Base-by-base conservation (phyloP, 805 yeast genomes). In the Candida sakaeoensis region DNA sequence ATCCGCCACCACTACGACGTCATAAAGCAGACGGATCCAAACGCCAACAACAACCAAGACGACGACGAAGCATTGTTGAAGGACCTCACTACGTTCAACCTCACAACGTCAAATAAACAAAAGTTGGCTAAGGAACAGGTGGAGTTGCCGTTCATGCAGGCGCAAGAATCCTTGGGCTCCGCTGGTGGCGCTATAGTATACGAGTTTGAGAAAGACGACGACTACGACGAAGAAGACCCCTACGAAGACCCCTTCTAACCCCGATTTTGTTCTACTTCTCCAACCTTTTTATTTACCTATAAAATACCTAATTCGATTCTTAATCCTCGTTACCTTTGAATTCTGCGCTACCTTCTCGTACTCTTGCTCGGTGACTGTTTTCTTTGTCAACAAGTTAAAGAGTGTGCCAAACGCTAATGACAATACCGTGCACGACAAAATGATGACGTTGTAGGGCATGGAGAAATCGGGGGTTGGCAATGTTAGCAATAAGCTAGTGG, bases 371-470 rank as follows among this genome's bases (percentile, higher is more conserved):
- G 91, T 77, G 0, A 89, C 80, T 8, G 85, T 75, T 52, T 79
- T 72, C 53, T 89, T 86, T 6, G 82, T 79, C 33, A 93, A 55
- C 39, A 89, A 65, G 53, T 91, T 90, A 65, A 81, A 89, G 2
- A 90, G 54, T 0, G 91, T 79, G 7, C 98, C 98, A 64, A 90
- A 91, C 0, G 91, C 82, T 42, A 93, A 66, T 0, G 98, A 88
- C 87, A 93, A 84, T 5, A 89, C 83, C 0, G 99, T 93, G 6
- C 95, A 86, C 0, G 98, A 86, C 46, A 93, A 69, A 33, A 93
- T 93, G 45, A 93, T 91, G 30, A 93, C 99, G 53, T 93, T 93
- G 59, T 93, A 93, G 0, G 99, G 99, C 99, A 93, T 93, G 46
- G 95, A 85, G 63, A 93, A 93, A 64, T 93, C 99, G 0, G 99